phyloP scores from a whole-genome alignment of 2,329 filamentous ascomycete species.

The Myrmaecium sp. region DNA sequence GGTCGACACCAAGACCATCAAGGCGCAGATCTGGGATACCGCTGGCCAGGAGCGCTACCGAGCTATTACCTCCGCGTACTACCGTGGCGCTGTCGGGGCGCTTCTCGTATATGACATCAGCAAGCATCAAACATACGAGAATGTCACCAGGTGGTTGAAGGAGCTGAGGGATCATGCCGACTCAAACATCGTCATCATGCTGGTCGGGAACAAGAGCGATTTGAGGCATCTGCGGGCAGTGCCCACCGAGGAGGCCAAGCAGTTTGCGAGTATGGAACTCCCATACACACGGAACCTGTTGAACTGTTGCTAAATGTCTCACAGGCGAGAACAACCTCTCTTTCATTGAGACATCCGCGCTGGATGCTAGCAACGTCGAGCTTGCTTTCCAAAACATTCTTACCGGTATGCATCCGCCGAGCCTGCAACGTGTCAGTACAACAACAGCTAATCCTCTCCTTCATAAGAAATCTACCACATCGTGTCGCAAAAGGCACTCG shows the following conservation, averaged over 20 bases:
- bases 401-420: constrained; percentile 49
- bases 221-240: constrained; percentile 94
- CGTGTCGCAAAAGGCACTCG: constrained; percentile 92
- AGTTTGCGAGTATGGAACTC: constrained; percentile 66
- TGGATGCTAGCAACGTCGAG: constrained; percentile 98
- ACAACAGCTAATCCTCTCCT: no score
- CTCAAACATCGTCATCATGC: constrained; percentile 98
- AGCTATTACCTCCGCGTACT: constrained; percentile 98
- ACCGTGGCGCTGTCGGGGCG: constrained; percentile 90
- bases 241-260: constrained; percentile 92
- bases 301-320: not conserved
- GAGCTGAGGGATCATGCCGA: constrained; percentile 96
- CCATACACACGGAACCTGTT: not conserved
- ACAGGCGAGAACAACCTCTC: constrained; percentile 92
- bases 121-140: constrained; percentile 99
- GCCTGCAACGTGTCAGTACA: constrained; percentile 20
- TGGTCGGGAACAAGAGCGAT: constrained; percentile 99
- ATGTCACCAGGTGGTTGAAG: constrained; percentile 97
- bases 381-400: constrained; percentile 99
- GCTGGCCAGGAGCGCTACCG: constrained; percentile 97
- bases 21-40: constrained; percentile 99
- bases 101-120: constrained; percentile 98
- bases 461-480: constrained; percentile 99
- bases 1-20: constrained; percentile 99
- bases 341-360: constrained; percentile 97